Conservation (phyloP, 805 yeast genomes). For the Candida insectorum region DNA sequence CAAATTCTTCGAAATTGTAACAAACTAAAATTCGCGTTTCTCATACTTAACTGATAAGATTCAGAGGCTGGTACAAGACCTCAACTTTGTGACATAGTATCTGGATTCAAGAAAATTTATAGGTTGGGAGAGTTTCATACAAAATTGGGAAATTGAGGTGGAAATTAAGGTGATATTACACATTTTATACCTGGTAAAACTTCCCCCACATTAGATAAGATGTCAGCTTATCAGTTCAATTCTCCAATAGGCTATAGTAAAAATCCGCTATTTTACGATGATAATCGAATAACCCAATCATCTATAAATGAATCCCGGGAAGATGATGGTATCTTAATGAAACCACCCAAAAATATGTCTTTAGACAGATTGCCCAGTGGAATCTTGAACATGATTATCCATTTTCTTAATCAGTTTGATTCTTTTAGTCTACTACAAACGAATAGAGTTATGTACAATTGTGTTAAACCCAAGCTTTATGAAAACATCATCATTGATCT, state of each 20-base stretch:
- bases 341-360: not conserved
- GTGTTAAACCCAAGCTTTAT: slow-evolving; percentile 33
- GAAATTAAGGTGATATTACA: no score
- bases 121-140: no score
- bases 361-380: slow-evolving; percentile 37
- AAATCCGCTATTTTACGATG: slow-evolving; percentile 14
- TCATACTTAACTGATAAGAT: no score
- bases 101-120: no score
- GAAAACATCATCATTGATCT: slow-evolving; percentile 38
- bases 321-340: not conserved
- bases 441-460: slow-evolving; percentile 24
- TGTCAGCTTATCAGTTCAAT: slow-evolving; percentile 8
- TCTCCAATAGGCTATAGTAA: slow-evolving; percentile 17
- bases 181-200: no score
- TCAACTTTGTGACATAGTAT: no score
- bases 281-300: not conserved
- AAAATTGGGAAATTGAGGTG: no score
- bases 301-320: not conserved
- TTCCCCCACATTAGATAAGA: no score
- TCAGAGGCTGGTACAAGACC: no score
- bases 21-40: no score
- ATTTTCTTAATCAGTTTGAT: slow-evolving; percentile 36
- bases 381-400: slow-evolving; percentile 27
- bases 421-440: slow-evolving; percentile 28
- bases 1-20: not conserved